Percentiles rank a stretch among this genome's conserved stretches.
phyloP scores from a whole-genome alignment of 2,329 filamentous ascomycete genomes.

The Curvularia sp. region DNA sequence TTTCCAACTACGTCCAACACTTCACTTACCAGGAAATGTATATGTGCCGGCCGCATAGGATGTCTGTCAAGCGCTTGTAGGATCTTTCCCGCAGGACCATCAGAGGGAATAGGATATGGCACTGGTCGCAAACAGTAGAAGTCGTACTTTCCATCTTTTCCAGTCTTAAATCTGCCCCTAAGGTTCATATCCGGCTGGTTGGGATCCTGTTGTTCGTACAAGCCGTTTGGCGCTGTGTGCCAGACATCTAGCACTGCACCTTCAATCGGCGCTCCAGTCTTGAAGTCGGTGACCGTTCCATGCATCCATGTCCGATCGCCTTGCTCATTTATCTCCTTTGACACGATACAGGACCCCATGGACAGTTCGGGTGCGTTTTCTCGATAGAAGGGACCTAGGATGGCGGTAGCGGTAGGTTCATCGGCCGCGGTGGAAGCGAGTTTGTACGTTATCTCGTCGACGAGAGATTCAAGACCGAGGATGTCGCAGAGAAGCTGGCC shows the following conservation, averaged over 20 bases:
- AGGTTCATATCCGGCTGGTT: constrained; percentile 76
- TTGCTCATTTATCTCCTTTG: constrained; percentile 52
- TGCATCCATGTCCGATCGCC: constrained; percentile 70
- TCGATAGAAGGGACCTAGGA: constrained; percentile 86
- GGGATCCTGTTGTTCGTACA: constrained; percentile 74
- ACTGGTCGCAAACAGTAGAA: constrained; percentile 55
- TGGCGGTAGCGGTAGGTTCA: constrained; percentile 73
- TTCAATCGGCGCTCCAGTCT: constrained; percentile 69
- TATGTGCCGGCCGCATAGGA: constrained; percentile 68
- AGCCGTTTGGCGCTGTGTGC: constrained; percentile 77
- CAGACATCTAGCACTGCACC: constrained; percentile 76
- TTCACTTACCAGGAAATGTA: constrained; percentile 64
- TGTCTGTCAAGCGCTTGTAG: constrained; percentile 67
- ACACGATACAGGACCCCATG: constrained; percentile 73
- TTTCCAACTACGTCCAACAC: not conserved
- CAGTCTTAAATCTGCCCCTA: constrained; percentile 74
- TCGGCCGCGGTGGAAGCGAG: constrained; percentile 60
- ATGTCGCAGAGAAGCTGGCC: constrained; percentile 67
- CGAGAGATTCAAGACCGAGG: constrained; percentile 65
- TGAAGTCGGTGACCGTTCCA: constrained; percentile 65
- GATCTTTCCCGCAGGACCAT: constrained; percentile 66
- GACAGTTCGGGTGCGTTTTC: constrained; percentile 72
- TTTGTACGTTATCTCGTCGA: constrained; percentile 82
- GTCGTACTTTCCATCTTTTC: constrained; percentile 67
- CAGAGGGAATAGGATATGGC: constrained; percentile 62